phyloP scores from a whole-genome alignment of 2,329 filamentous ascomycete genomes.

The Colletotrichum agaves region DNA sequence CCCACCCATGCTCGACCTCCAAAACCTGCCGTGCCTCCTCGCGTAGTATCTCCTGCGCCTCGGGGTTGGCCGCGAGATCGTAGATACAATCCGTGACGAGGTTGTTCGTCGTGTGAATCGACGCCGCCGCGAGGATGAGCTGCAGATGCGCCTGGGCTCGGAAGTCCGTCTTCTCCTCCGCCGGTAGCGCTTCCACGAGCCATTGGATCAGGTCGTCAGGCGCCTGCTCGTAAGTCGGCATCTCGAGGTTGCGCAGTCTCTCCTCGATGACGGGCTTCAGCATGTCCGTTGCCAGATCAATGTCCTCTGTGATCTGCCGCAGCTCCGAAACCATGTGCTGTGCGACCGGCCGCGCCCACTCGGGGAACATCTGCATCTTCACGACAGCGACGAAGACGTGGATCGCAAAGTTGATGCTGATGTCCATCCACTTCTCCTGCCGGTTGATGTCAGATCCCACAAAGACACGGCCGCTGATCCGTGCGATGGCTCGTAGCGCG shows the following conservation, averaged over 20 bases:
- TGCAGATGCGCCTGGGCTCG: slow-evolving; percentile 54
- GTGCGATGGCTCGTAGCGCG: slow-evolving; percentile 61
- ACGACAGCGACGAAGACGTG: slow-evolving; percentile 60
- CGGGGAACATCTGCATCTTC: slow-evolving; percentile 63
- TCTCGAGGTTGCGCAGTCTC: slow-evolving; percentile 54
- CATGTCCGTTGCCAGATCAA: slow-evolving; percentile 55
- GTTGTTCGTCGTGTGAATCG: slow-evolving; percentile 58
- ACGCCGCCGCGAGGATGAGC: slow-evolving; percentile 56
- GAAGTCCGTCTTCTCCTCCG: slow-evolving; percentile 51
- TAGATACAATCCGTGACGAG: slow-evolving; percentile 60
- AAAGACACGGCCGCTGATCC: slow-evolving; percentile 64
- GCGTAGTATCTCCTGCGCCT: slow-evolving; percentile 59
- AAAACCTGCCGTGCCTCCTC: slow-evolving; percentile 59
- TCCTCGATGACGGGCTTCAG: slow-evolving; percentile 59
- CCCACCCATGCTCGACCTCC: slow-evolving; percentile 53
- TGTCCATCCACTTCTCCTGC: slow-evolving; percentile 64
- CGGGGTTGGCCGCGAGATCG: slow-evolving; percentile 59
- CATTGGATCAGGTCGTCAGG: slow-evolving; percentile 58
- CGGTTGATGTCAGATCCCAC: slow-evolving; percentile 62
- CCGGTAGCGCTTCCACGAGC: slow-evolving; percentile 54
- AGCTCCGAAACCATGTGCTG: slow-evolving; percentile 60
- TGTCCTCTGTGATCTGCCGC: slow-evolving; percentile 55
- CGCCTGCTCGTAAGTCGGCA: slow-evolving; percentile 47
- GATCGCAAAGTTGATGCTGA: slow-evolving; percentile 61
- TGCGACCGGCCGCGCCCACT: slow-evolving; percentile 58